A percentile compares a stretch with the other conserved stretches of the same genome.
Evolutionary conservation across 2,329 filamentous ascomycete genomes (phyloP).

Genomic region (Dryadomyces quercus-mongolicae): DNA sequence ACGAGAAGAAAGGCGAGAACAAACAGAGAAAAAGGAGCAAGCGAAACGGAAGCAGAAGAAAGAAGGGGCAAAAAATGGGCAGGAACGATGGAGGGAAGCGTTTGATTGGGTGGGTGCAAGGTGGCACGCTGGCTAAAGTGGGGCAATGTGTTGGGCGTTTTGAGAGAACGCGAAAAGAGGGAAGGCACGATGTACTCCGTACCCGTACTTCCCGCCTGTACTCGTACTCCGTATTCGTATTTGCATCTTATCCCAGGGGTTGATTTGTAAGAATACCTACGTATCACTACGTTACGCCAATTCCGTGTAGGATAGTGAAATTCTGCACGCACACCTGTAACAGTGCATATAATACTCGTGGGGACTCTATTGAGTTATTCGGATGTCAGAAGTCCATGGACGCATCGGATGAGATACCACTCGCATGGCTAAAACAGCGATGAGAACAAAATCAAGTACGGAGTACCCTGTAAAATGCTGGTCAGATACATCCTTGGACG

Average conservation of each 20-base stretch:
- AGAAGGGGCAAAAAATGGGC: constrained; percentile 3
- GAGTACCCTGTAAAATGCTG: neutral
- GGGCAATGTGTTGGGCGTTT: constrained; percentile 1
- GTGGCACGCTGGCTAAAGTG: constrained; percentile 2
- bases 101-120: neutral
- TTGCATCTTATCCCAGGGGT: neutral
- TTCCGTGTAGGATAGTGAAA: no score
- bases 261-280: no score
- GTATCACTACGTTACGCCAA: no score
- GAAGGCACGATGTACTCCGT: neutral
- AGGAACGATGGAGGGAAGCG: neutral
- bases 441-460: neutral
- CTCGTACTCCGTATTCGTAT: neutral
- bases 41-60: constrained; percentile 1
- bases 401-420: neutral
- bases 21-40: constrained; percentile 1
- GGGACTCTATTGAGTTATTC: no score
- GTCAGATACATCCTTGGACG: neutral
- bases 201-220: neutral
- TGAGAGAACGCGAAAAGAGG: neutral
- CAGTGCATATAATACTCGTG: no score
- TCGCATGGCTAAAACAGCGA: neutral
- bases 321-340: no score
- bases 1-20: neutral
- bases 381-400: neutral